Evolutionary conservation across 2,329 filamentous ascomycete species (phyloP).

Genomic region (Hymenoscyphus linearis): DNA sequence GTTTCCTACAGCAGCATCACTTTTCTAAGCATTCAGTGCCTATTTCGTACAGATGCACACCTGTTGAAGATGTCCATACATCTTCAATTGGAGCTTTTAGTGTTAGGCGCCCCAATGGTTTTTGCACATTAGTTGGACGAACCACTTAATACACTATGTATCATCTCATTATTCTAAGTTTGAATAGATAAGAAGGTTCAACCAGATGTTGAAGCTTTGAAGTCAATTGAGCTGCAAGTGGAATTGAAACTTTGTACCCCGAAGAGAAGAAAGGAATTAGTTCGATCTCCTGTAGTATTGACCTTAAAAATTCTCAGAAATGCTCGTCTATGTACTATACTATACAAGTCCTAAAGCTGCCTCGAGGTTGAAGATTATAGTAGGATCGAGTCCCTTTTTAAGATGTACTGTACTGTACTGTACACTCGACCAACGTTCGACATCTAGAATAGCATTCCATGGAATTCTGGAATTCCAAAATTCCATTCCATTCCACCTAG

Average conservation of each 20-base stretch:
- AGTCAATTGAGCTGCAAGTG: not conserved
- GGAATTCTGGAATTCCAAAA: too few relatives aligned
- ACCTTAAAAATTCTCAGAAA: too few relatives aligned
- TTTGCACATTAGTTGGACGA: not conserved
- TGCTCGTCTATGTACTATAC: too few relatives aligned
- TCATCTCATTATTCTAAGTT: not conserved
- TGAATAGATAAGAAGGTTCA: not conserved
- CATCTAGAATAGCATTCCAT: too few relatives aligned
- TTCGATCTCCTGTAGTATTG: too few relatives aligned
- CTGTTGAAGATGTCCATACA: not conserved
- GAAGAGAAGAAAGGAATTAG: too few relatives aligned
- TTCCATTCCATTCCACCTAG: too few relatives aligned
- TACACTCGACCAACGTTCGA: too few relatives aligned
- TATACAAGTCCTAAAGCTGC: too few relatives aligned
- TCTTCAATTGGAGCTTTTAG: not conserved
- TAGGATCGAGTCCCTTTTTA: too few relatives aligned
- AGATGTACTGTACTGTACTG: too few relatives aligned
- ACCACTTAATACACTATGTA: not conserved
- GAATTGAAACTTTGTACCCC: not conserved
- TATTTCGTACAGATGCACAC: not conserved
- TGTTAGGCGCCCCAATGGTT: not conserved
- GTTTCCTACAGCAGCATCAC: not conserved
- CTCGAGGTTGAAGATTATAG: too few relatives aligned
- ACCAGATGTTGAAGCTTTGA: not conserved
- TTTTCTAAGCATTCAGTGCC: not conserved